phyloP scores from a whole-genome alignment of 2,329 filamentous ascomycete species.

The Paraconiothyrium brasiliense region DNA sequence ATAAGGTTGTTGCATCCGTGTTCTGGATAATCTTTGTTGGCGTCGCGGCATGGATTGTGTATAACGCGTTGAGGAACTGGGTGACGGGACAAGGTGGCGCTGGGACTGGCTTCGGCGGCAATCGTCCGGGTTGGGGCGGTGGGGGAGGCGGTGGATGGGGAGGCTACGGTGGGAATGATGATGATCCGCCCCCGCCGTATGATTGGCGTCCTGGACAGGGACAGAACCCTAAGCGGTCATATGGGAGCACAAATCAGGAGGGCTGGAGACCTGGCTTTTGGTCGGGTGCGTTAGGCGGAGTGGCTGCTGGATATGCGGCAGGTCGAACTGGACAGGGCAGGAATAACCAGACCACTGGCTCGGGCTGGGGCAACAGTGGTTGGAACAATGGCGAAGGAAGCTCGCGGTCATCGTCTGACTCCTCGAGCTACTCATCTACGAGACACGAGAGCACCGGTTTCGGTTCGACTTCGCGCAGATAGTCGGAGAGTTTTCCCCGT shows the following conservation, averaged over 20 bases:
- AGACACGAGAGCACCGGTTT: slow-evolving; percentile 77
- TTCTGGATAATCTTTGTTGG: slow-evolving; percentile 71
- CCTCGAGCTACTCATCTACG: slow-evolving; percentile 52
- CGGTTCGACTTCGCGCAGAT: slow-evolving; percentile 68
- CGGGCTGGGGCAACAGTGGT: slow-evolving; percentile 37
- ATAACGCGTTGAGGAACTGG: slow-evolving; percentile 58
- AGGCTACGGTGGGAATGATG: slow-evolving; percentile 45
- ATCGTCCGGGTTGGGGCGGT: slow-evolving; percentile 48
- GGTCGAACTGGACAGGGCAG: slow-evolving; percentile 54
- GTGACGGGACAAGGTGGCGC: slow-evolving; percentile 31
- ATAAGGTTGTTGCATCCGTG: slow-evolving; percentile 51
- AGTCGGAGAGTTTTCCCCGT: slow-evolving; percentile 20
- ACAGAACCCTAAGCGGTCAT: slow-evolving; percentile 28
- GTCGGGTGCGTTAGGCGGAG: slow-evolving; percentile 73
- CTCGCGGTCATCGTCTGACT: slow-evolving; percentile 45
- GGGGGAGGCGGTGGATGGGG: slow-evolving; percentile 50
- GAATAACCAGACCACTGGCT: slow-evolving; percentile 52
- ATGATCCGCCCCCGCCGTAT: slow-evolving; percentile 62
- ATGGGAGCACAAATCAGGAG: slow-evolving; percentile 37
- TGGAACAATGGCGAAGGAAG: slow-evolving; percentile 51
- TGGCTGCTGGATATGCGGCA: slow-evolving; percentile 73
- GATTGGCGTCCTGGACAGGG: slow-evolving; percentile 39
- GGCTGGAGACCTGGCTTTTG: slow-evolving; percentile 80
- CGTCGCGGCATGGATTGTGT: slow-evolving; percentile 70
- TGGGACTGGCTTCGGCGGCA: slow-evolving; percentile 32